Evolutionary conservation across 176 grass and related monocot genomes (phyloP).

Genomic region (Aegilops speltoides): DNA sequence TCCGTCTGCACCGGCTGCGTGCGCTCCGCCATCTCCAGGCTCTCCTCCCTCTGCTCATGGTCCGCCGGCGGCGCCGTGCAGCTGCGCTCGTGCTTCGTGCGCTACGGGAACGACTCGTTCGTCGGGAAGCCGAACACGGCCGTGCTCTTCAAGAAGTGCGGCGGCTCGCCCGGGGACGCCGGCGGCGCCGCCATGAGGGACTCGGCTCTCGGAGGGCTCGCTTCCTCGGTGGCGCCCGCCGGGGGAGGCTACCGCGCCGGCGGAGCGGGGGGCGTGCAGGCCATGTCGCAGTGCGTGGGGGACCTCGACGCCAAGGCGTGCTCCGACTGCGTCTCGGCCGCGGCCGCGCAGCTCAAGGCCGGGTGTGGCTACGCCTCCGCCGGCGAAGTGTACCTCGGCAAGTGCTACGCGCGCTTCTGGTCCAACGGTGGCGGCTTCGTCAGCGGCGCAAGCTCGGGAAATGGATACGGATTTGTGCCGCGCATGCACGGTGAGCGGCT

Average conservation of each 20-base stretch:
- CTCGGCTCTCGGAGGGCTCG: slow-evolving; percentile 63
- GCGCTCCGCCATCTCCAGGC: slow-evolving; percentile 57
- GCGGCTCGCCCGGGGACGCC: slow-evolving; percentile 47
- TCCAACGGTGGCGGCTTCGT: slow-evolving; percentile 25
- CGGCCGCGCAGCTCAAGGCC: slow-evolving; percentile 59
- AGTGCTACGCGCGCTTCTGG: slow-evolving; percentile 89
- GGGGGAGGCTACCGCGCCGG: slow-evolving; percentile 68
- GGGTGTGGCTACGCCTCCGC: slow-evolving; percentile 59
- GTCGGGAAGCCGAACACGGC: slow-evolving; percentile 70
- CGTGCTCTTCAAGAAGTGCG: slow-evolving; percentile 82
- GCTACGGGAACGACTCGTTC: slow-evolving; percentile 85
- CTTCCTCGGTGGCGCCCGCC: slow-evolving; percentile 29
- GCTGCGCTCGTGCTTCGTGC: slow-evolving; percentile 77
- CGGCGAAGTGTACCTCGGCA: slow-evolving; percentile 83
- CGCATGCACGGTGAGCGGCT: neutral
- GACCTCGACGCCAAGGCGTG: slow-evolving; percentile 67
- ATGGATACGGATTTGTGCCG: neutral
- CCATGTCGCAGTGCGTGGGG: slow-evolving; percentile 89
- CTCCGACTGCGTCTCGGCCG: slow-evolving; percentile 67
- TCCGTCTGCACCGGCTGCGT: slow-evolving; percentile 61
- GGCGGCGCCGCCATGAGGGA: slow-evolving; percentile 57
- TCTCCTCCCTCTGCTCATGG: slow-evolving; percentile 66
- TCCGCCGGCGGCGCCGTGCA: slow-evolving; percentile 68
- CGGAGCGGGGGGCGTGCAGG: slow-evolving; percentile 63
- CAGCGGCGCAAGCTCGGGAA: neutral